These are phyloP conservation scores for Colletotrichum sp. DNA, from an alignment of 2,329 filamentous ascomycete species.

Conservation along the genomic window DNA sequence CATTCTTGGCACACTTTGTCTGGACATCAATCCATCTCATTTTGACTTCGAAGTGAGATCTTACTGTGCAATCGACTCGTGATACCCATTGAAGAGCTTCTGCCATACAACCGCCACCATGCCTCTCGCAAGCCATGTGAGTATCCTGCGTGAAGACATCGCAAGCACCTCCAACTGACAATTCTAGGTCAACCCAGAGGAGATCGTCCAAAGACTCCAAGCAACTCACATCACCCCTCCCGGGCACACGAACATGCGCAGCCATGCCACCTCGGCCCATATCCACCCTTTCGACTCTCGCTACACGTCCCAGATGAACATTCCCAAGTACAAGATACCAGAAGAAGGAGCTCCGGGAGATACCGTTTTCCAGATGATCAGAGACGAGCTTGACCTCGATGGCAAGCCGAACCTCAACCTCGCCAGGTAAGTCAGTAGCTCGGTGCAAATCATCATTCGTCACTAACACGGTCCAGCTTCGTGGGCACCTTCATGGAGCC, in stretches of 20 bases:
- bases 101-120: not conserved
- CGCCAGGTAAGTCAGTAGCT: constrained; percentile 47
- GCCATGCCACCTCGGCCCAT: constrained; percentile 49
- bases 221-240: constrained; percentile 44
- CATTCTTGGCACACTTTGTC: not conserved
- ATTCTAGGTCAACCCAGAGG: constrained; percentile 53
- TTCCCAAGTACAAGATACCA: constrained; percentile 64
- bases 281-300: constrained; percentile 62
- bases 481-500: constrained; percentile 76
- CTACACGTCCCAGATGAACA: constrained; percentile 58
- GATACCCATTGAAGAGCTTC: not conserved
- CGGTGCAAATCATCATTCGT: not conserved
- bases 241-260: constrained; percentile 37
- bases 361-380: constrained; percentile 69
- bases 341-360: constrained; percentile 63
- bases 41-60: not conserved
- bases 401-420: constrained; percentile 72
- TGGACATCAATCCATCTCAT: not conserved
- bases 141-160: not conserved
- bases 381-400: constrained; percentile 68
- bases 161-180: not conserved
- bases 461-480: constrained; percentile 49
- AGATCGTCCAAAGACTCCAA: constrained; percentile 58
- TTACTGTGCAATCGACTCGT: not conserved
- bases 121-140: constrained; percentile 21